Percentiles rank a stretch among this genome's conserved stretches.
Evolutionary conservation across 768 basidiomycete species (phyloP).

Genomic region (Brasilioporus rufonigricans): DNA sequence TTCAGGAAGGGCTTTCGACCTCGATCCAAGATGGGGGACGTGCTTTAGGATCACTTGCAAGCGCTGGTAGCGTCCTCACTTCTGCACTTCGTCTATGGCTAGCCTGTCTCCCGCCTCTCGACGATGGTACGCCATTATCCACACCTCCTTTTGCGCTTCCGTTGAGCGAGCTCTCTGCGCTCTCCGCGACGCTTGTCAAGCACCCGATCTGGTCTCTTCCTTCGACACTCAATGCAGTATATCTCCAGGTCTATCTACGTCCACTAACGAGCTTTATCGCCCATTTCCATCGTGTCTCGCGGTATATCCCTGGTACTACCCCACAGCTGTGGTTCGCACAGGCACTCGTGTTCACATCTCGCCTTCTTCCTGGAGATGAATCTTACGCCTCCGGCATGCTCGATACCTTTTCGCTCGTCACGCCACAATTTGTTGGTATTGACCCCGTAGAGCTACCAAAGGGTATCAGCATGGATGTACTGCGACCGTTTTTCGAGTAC

Average conservation of each 20-base stretch:
- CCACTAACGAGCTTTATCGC: conserved; percentile 55
- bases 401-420: conserved; percentile 15
- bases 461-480: conserved; percentile 27
- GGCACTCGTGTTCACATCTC: conserved; percentile 52
- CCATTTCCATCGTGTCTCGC: conserved; percentile 58
- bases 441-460: conserved; percentile 21
- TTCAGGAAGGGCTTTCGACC: conserved; percentile 6
- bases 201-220: conserved; percentile 51
- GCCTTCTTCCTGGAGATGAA: conserved; percentile 76
- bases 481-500: conserved; percentile 57
- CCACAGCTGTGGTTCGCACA: conserved; percentile 66
- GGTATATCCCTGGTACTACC: conserved; percentile 51
- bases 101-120: conserved; percentile 50
- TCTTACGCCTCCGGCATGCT: conserved; percentile 46
- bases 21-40: conserved; percentile 5
- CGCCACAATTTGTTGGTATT: conserved; percentile 15
- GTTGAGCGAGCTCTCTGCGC: conserved; percentile 50
- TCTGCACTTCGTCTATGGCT: conserved; percentile 63
- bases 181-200: conserved; percentile 48
- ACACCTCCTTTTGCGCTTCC: conserved; percentile 64
- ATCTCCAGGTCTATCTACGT: conserved; percentile 31
- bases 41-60: conserved; percentile 31
- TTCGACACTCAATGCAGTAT: neutral
- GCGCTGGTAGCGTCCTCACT: conserved; percentile 37
- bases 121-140: conserved; percentile 35